Percentiles rank a stretch among this genome's conserved stretches.
Evolutionary conservation across 78 protist genomes (phyloP).

Genomic region (Tieghemostelium lacteum): DNA sequence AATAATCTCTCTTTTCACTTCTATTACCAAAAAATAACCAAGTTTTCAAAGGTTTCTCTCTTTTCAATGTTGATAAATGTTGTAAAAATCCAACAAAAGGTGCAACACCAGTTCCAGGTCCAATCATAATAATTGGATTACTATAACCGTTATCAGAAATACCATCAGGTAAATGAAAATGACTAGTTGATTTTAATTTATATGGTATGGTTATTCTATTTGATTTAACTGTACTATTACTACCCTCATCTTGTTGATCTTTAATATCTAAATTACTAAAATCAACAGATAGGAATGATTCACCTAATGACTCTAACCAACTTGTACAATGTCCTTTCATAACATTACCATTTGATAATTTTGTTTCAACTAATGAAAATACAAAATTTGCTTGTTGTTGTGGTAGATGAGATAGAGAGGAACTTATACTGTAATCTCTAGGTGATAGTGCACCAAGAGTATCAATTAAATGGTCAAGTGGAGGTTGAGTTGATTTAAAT

Average conservation of each 20-base stretch:
- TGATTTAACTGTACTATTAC: too few species aligned
- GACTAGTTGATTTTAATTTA: constrained; percentile 52
- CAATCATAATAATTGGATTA: constrained; percentile 92
- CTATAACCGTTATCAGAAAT: neutral
- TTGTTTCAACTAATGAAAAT: constrained; percentile 35
- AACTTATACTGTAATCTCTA: constrained; percentile 50
- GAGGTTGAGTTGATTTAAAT: constrained; percentile 10
- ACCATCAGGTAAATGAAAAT: constrained; percentile 87
- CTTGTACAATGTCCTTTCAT: constrained; percentile 56
- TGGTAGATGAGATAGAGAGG: constrained; percentile 20
- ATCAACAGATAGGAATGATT: too few species aligned
- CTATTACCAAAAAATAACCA: constrained; percentile 96
- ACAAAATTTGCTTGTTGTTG: constrained; percentile 8
- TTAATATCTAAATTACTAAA: neutral
- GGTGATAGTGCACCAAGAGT: constrained; percentile 27
- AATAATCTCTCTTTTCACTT: constrained; percentile 81
- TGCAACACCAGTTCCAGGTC: constrained; percentile 99
- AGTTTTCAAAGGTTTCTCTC: constrained; percentile 1
- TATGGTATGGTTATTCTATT: constrained; percentile 10
- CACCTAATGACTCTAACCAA: constrained; percentile 33
- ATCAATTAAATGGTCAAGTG: constrained; percentile 32
- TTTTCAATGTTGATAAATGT: constrained; percentile 3
- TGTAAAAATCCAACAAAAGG: constrained; percentile 94
- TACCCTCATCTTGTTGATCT: neutral
- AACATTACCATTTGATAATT: neutral